Conservation (phyloP, 305 asterid species). For the Plantago coronopus region DNA sequence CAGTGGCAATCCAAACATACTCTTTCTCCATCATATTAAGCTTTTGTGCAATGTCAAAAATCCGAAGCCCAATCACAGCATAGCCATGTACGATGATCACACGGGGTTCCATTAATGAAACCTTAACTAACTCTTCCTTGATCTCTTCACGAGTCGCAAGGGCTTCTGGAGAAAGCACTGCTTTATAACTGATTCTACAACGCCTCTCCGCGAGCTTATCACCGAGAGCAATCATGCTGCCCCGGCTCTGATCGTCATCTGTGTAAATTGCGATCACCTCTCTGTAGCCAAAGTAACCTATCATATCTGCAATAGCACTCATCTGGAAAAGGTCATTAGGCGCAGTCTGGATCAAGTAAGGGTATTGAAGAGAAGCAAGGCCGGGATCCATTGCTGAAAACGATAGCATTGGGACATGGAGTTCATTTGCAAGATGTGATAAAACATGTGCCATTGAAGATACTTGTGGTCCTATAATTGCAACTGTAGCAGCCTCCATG, state of each 20-base stretch:
- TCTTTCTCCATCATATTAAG: slow-evolving; percentile 64
- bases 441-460: slow-evolving; percentile 73
- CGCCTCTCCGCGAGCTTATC: slow-evolving; percentile 58
- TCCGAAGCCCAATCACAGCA: slow-evolving; percentile 42
- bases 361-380: slow-evolving; percentile 76
- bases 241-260: slow-evolving; percentile 70
- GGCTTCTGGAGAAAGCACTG: slow-evolving; percentile 51
- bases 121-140: slow-evolving; percentile 37
- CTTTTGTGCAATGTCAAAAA: slow-evolving; percentile 50
- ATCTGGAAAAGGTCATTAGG: slow-evolving; percentile 69
- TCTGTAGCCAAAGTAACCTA: slow-evolving; percentile 54
- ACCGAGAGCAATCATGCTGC: slow-evolving; percentile 48
- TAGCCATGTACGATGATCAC: slow-evolving; percentile 58
- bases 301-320: slow-evolving; percentile 70
- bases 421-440: slow-evolving; percentile 78
- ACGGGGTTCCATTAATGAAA: slow-evolving; percentile 58
- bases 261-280: slow-evolving; percentile 56
- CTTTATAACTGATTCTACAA: slow-evolving; percentile 59
- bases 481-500: slow-evolving; percentile 70
- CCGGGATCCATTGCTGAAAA: slow-evolving; percentile 76
- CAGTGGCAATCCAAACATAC: slow-evolving; percentile 90
- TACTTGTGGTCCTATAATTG: slow-evolving; percentile 80
- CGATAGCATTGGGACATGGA: slow-evolving; percentile 78
- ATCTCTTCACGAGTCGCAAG: slow-evolving; percentile 33
- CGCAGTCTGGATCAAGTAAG: slow-evolving; percentile 76